Percentiles rank a stretch among this genome's conserved stretches.
Evolutionary conservation across 2,329 filamentous ascomycete genomes (phyloP).

Genomic region (Cercospora sp.): DNA sequence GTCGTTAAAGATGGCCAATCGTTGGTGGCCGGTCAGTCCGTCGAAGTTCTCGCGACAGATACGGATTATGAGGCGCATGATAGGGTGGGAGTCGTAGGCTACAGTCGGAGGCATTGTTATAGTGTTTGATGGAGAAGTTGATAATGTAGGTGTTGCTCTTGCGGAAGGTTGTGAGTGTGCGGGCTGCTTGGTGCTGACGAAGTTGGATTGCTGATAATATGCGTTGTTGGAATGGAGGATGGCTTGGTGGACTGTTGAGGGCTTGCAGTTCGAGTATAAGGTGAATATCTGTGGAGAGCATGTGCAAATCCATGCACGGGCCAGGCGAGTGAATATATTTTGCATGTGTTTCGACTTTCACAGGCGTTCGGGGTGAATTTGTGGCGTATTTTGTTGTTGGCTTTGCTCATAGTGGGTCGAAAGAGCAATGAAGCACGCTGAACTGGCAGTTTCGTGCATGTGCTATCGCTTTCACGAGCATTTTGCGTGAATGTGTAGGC

Average conservation of each 20-base stretch:
- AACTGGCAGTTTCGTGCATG: background rate
- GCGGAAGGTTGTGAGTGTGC: no score
- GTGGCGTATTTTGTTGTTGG: background rate
- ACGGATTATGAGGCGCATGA: background rate
- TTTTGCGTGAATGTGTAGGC: background rate
- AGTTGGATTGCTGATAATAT: background rate
- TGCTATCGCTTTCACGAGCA: background rate
- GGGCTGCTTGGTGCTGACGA: no score
- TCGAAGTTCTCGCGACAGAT: background rate
- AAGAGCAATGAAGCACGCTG: background rate
- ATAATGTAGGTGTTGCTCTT: no score
- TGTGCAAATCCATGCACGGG: background rate
- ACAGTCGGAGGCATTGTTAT: background rate
- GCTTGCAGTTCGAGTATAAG: background rate
- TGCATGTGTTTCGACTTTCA: background rate
- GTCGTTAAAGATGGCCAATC: background rate
- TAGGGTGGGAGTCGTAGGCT: background rate
- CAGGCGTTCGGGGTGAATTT: background rate
- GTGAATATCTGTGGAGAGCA: background rate
- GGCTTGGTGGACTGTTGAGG: no score
- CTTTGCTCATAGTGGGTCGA: background rate
- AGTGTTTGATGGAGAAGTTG: no score
- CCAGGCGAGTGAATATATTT: background rate
- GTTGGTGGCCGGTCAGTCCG: no score
- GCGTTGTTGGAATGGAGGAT: no score